Evolutionary conservation across 345 rosid species (phyloP).

Genomic region (Salix arbutifolia): DNA sequence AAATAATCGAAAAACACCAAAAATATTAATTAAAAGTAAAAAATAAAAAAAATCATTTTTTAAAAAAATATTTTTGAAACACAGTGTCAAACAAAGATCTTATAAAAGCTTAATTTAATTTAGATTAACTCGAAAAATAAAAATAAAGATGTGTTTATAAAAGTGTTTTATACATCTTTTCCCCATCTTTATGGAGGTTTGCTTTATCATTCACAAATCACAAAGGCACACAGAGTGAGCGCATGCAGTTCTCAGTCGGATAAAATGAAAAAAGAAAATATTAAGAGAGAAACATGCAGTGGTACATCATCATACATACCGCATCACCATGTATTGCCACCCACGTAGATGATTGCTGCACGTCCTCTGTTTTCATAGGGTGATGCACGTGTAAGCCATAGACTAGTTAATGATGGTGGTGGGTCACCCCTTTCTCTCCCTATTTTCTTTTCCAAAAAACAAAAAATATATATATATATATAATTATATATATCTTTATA

Average conservation of each 20-base stretch:
- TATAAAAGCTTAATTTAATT: no score
- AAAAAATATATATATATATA: no score
- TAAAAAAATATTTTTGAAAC: no score
- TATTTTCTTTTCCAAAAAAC: no score
- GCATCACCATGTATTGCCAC: neutral
- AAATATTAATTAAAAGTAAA: no score
- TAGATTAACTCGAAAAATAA: neutral
- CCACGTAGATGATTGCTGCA: constrained; percentile 12
- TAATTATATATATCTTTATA: no score
- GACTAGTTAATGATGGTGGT: neutral
- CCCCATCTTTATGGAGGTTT: constrained; percentile 12
- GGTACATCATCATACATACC: neutral
- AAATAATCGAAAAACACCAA: no score
- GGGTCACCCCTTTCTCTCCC: no score
- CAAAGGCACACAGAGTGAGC: neutral
- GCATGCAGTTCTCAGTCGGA: neutral
- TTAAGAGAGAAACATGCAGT: neutral
- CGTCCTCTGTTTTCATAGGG: neutral
- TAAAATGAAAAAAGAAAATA: neutral
- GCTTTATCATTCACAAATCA: constrained; percentile 8
- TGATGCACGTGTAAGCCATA: constrained; percentile 7
- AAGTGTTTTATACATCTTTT: neutral
- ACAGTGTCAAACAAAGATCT: no score
- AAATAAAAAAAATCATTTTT: no score
- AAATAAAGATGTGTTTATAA: neutral